Conservation (phyloP, 2,329 filamentous ascomycete species). For the Curvularia sp. region DNA sequence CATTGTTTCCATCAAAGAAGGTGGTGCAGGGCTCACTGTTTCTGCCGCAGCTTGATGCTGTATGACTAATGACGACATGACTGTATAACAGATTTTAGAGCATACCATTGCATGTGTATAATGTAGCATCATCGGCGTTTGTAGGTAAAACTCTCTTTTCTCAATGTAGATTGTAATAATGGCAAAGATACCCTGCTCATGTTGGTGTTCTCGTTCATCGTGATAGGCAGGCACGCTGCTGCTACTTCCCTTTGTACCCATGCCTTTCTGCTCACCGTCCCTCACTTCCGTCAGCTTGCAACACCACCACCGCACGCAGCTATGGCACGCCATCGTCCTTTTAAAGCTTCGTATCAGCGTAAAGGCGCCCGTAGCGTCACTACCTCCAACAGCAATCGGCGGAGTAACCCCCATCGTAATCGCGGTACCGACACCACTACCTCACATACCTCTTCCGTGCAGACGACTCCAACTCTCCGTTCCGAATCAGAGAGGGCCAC, state of each 20-base stretch:
- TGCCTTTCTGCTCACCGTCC: not conserved
- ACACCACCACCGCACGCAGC: not conserved
- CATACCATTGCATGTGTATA: slow-evolving; percentile 19
- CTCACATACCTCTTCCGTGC: slow-evolving; percentile 19
- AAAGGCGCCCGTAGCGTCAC: slow-evolving; percentile 20
- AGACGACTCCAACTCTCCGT: slow-evolving; percentile 17
- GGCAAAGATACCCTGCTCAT: slow-evolving; percentile 10
- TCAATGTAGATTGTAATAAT: slow-evolving; percentile 17
- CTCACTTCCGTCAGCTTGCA: not conserved
- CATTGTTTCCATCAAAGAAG: slow-evolving; percentile 70
- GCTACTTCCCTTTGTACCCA: slow-evolving; percentile 25
- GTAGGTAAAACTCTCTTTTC: slow-evolving; percentile 17
- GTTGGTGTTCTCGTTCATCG: not conserved
- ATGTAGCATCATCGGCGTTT: slow-evolving; percentile 18
- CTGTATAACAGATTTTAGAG: slow-evolving; percentile 25
- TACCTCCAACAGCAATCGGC: slow-evolving; percentile 17
- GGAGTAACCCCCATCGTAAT: slow-evolving; percentile 13
- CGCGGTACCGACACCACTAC: slow-evolving; percentile 8
- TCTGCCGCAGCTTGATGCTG: slow-evolving; percentile 19
- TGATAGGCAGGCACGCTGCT: slow-evolving; percentile 23
- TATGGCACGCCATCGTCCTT: slow-evolving; percentile 24
- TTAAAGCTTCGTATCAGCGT: slow-evolving; percentile 18
- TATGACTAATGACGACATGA: slow-evolving; percentile 31
- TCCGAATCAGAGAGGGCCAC: slow-evolving; percentile 4
- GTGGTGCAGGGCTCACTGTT: slow-evolving; percentile 38